Percentiles rank a stretch among this genome's conserved stretches.
These are phyloP conservation scores for Phaeosphaeriaceae sp. DNA, from an alignment of 2,329 filamentous ascomycete species.

Conservation along the genomic window DNA sequence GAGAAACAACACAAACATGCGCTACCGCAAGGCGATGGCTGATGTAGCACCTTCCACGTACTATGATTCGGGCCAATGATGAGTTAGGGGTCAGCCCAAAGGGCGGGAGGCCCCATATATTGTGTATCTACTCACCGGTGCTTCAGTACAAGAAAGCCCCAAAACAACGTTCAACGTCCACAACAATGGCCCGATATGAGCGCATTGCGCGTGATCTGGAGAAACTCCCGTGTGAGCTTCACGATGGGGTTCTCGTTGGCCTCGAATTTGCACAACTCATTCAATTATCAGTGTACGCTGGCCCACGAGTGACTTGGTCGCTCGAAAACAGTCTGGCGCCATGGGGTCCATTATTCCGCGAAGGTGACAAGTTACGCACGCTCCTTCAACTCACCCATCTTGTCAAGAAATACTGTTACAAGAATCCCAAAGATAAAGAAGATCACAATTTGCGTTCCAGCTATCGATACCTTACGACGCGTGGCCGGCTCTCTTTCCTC, in stretches of 20 bases:
- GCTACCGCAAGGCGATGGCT: background rate
- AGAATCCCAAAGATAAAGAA: background rate
- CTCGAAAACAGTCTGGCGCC: conserved; percentile 9
- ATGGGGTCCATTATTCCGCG: conserved; percentile 6
- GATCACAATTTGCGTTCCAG: background rate
- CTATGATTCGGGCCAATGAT: background rate
- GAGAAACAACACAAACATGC: background rate
- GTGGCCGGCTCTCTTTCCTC: background rate
- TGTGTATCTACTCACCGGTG: background rate
- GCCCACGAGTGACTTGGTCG: conserved; percentile 12
- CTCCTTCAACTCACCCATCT: conserved; percentile 6
- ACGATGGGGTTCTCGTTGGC: conserved; percentile 4
- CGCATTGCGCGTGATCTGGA: conserved; percentile 14
- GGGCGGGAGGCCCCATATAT: background rate
- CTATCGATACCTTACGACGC: background rate
- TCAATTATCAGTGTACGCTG: conserved; percentile 8
- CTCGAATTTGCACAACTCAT: conserved; percentile 15
- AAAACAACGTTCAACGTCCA: background rate
- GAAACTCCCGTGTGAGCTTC: conserved; percentile 14
- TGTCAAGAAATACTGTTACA: conserved; percentile 2
- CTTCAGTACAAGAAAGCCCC: background rate
- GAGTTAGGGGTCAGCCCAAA: background rate
- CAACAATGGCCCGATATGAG: background rate
- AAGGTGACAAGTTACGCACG: background rate
- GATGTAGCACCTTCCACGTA: background rate